Percentiles rank a stretch among this genome's conserved stretches.
These are phyloP conservation scores for Noccaea bulbosa DNA, from an alignment of 345 rosid species.

Conservation along the genomic window DNA sequence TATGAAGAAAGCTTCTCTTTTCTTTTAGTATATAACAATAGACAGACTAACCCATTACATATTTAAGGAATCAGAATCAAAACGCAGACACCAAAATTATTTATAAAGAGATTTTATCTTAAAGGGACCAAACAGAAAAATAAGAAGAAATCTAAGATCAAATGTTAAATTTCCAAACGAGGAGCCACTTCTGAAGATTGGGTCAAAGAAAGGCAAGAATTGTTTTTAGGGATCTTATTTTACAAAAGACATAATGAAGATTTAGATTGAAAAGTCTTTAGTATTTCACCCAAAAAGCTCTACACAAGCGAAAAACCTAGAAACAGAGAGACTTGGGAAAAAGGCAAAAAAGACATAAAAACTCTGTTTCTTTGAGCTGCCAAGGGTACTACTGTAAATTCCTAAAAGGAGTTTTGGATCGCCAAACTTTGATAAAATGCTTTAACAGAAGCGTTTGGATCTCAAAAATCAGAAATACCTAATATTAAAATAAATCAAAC, in stretches of 20 bases:
- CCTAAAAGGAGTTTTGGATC: conserved; percentile 24
- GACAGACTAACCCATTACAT: conserved; percentile 34
- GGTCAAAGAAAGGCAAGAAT: conserved; percentile 34
- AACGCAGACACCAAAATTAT: conserved; percentile 29
- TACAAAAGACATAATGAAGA: background rate
- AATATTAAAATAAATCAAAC: conserved; percentile 3
- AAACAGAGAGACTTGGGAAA: conserved; percentile 33
- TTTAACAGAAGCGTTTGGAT: conserved; percentile 20
- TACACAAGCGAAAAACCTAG: conserved; percentile 19
- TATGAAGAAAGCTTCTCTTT: conserved; percentile 9
- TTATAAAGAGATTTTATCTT: background rate
- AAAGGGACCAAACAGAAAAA: conserved; percentile 38
- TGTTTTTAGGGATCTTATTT: no score
- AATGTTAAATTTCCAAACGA: background rate
- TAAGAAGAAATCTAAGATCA: conserved; percentile 20
- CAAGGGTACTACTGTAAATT: conserved; percentile 41
- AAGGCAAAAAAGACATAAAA: conserved; percentile 26
- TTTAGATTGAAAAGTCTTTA: conserved; percentile 4
- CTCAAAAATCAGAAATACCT: conserved; percentile 13
- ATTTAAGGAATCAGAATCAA: conserved; percentile 46
- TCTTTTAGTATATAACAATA: background rate
- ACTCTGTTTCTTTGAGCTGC: conserved; percentile 15
- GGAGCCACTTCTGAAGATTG: conserved; percentile 30
- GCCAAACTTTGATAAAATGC: conserved; percentile 28
- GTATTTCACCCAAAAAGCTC: conserved; percentile 26